Base-by-base conservation (phyloP, 352 stramenopile species). In the Pythium phragmiticola region DNA sequence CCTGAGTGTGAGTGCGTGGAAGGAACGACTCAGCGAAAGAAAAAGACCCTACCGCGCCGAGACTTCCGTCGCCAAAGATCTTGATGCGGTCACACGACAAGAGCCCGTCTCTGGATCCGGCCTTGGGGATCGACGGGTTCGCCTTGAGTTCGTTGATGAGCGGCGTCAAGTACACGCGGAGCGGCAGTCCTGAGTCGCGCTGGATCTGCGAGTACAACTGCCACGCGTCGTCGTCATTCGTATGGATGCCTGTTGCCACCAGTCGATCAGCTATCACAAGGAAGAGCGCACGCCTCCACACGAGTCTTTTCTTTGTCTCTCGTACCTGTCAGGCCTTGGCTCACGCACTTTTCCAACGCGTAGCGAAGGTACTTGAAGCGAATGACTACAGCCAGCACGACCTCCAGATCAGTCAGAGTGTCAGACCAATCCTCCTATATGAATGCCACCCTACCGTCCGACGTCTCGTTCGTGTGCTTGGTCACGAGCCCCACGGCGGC, bases 11-110 rank as follows among this genome's bases (percentile, higher is more conserved):
- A 34, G 2, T 12, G 37, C 14, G 37, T 42, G 2, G 37, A 42
- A 16, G 11, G 37, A 12, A 42, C 2, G 14, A 13, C 26, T 42
- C 37, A 16, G 9, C 14, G 37, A 42, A 42, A 39, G 26, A 30
- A 30, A 30, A 30, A 3, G 26, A 21, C 26, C 43, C 4, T 78
- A 92, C 84, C 19, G 90, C 87, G 26, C 89, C 89, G 19, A 97
- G 81, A 28, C 86, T 93, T 14, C 90, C 90, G 53, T 97, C 90
- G 11, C 80, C 86, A 55, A 95, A 97, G 48, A 96, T 75, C 63
- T 97, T 97, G 62, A 96, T 80, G 26, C 90, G 84, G 52, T 95
- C 81, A 53, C 88, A 94, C 8, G 77, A 84, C 13, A 97, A 50
- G 30, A 96, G 66, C 1, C 75, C 80, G 23, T 80, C 60, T 12